Conservation (phyloP, 371 early-diverging fungal species). For the Rhizomucor miehei region DNA sequence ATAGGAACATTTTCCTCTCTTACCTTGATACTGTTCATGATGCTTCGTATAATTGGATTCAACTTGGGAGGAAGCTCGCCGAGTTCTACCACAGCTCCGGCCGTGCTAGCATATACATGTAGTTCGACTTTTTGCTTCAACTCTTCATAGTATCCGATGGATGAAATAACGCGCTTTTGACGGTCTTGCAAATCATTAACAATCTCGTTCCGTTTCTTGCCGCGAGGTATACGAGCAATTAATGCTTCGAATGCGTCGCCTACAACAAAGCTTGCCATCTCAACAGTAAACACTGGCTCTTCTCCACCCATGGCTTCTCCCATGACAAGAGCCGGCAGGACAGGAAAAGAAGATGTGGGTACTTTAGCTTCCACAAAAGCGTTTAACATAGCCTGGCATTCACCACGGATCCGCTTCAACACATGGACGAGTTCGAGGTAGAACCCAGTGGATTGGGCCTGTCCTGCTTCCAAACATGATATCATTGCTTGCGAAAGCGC, state of each 20-base stretch:
- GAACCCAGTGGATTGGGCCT: conserved; percentile 34
- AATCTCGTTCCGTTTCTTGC: conserved; percentile 37
- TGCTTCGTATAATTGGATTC: conserved; percentile 79
- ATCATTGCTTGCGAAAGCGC: conserved; percentile 53
- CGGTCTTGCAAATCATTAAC: conserved; percentile 53
- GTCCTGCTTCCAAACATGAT: conserved; percentile 47
- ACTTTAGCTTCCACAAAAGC: conserved; percentile 58
- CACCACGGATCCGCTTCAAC: conserved; percentile 69
- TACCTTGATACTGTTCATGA: conserved; percentile 86
- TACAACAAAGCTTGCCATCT: conserved; percentile 54
- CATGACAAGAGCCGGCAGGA: conserved; percentile 56
- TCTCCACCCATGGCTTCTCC: conserved; percentile 44
- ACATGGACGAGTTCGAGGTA: conserved; percentile 71
- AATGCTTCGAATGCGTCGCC: conserved; percentile 51
- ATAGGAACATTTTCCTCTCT: background rate
- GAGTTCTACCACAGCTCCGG: conserved; percentile 80
- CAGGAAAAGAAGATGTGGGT: conserved; percentile 45
- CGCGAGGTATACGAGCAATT: conserved; percentile 35
- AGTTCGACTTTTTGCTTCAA: conserved; percentile 68
- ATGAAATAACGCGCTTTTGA: conserved; percentile 59
- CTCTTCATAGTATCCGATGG: conserved; percentile 64
- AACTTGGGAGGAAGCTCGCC: conserved; percentile 80
- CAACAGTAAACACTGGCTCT: conserved; percentile 60
- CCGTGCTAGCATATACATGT: conserved; percentile 72
- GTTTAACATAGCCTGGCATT: conserved; percentile 70